Evolutionary conservation across 2,329 filamentous ascomycete species (phyloP).

Genomic region (Lojkania enalia): DNA sequence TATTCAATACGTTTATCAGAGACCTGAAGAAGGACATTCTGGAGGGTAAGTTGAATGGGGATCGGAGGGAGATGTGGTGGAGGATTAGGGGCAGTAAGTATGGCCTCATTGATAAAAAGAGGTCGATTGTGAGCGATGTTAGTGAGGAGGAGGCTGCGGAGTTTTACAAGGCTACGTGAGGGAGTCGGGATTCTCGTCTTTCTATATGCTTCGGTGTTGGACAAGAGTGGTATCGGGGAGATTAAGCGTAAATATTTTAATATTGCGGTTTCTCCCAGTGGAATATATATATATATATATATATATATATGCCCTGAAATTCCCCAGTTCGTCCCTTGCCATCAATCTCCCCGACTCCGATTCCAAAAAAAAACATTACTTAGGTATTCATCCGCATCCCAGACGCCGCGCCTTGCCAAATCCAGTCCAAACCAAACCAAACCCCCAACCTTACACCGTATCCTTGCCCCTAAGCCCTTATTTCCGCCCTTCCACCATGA

Average conservation of each 20-base stretch:
- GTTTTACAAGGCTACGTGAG: constrained; percentile 29
- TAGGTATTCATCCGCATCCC: too few relatives aligned
- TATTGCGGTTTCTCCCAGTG: too few relatives aligned
- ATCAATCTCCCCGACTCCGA: too few relatives aligned
- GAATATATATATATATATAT: too few relatives aligned
- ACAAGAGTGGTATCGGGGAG: background rate
- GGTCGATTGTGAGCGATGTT: constrained; percentile 67
- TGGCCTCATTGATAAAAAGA: constrained; percentile 70
- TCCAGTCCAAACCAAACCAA: too few relatives aligned
- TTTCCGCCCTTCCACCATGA: constrained; percentile 74
- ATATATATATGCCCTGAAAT: too few relatives aligned
- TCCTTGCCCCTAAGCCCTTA: too few relatives aligned
- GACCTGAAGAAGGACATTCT: constrained; percentile 74
- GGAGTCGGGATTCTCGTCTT: background rate
- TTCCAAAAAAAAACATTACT: too few relatives aligned
- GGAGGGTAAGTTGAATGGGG: constrained; percentile 70
- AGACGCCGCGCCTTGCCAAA: too few relatives aligned
- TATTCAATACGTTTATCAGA: constrained; percentile 76
- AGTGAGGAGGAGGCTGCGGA: constrained; percentile 68
- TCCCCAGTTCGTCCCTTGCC: too few relatives aligned
- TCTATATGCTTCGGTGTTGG: background rate
- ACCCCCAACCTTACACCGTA: too few relatives aligned
- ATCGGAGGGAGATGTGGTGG: constrained; percentile 83
- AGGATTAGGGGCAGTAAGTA: constrained; percentile 67
- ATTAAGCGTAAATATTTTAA: background rate